Conservation (phyloP, 2,329 filamentous ascomycete genomes). For the Acrocalymma vagum region DNA sequence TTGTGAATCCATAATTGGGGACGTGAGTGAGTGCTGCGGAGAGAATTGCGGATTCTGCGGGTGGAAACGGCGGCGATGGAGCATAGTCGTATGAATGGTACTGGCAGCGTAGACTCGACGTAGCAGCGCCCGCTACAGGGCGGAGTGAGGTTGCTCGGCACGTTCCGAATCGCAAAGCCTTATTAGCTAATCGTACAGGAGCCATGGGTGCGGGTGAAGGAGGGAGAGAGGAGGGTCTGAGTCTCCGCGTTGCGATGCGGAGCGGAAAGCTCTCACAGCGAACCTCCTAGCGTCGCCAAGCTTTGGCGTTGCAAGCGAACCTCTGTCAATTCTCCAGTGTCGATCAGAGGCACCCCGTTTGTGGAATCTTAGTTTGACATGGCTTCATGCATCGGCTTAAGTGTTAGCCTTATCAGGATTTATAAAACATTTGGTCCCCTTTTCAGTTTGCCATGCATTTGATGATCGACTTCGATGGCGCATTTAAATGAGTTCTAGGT, state of each 20-base stretch:
- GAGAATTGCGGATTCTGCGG: slow-evolving; percentile 79
- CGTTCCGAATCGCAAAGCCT: slow-evolving; percentile 30
- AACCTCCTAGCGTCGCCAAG: slow-evolving; percentile 31
- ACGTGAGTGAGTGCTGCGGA: slow-evolving; percentile 81
- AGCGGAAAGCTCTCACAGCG: slow-evolving; percentile 24
- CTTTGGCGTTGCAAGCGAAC: slow-evolving; percentile 3
- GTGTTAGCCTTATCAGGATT: too few species aligned
- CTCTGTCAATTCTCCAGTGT: too few species aligned
- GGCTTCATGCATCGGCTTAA: too few species aligned
- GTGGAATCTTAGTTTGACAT: too few species aligned
- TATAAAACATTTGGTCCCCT: too few species aligned
- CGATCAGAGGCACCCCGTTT: too few species aligned
- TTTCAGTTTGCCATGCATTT: too few species aligned
- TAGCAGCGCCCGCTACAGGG: slow-evolving; percentile 15
- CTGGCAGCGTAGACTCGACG: slow-evolving; percentile 24
- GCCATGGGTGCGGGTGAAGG: slow-evolving; percentile 35
- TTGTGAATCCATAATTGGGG: slow-evolving; percentile 83
- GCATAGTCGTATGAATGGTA: slow-evolving; percentile 49
- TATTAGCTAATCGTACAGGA: slow-evolving; percentile 31
- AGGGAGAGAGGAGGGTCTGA: too few species aligned
- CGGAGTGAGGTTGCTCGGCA: slow-evolving; percentile 32
- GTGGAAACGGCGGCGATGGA: slow-evolving; percentile 68
- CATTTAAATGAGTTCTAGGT: too few species aligned
- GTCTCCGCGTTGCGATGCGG: slow-evolving; percentile 14
- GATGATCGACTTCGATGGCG: too few species aligned